Percentiles rank a stretch among this genome's conserved stretches.
Conservation (phyloP, 768 basidiomycete species). For the Roridomyces roridus region DNA sequence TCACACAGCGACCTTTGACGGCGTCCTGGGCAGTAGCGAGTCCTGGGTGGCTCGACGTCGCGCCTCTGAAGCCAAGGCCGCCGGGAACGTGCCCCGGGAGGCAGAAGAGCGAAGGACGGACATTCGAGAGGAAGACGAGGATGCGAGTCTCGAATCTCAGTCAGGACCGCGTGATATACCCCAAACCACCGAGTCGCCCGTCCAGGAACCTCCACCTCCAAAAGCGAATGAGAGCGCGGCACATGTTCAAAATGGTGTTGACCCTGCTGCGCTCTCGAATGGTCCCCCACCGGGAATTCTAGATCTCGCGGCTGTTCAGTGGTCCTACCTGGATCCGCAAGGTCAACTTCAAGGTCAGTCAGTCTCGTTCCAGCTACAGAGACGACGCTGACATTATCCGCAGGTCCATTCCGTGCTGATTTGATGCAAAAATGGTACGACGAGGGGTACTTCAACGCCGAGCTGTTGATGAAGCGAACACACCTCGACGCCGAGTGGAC, state of each 20-base stretch:
- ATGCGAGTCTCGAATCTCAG: conserved; percentile 17
- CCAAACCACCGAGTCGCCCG: conserved; percentile 9
- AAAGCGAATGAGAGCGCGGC: conserved; percentile 7
- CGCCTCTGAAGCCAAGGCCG: conserved; percentile 61
- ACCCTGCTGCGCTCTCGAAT: conserved; percentile 23
- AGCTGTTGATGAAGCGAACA: conserved; percentile 86
- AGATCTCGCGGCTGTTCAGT: conserved; percentile 72
- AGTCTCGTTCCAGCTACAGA: not conserved
- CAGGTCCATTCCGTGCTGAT: conserved; percentile 89
- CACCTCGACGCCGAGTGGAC: conserved; percentile 72
- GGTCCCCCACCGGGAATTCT: conserved; percentile 52
- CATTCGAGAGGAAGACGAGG: conserved; percentile 62
- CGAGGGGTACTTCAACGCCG: conserved; percentile 84
- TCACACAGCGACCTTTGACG: conserved; percentile 70
- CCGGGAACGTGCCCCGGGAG: conserved; percentile 43
- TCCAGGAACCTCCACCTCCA: conserved; percentile 6
- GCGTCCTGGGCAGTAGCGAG: conserved; percentile 70
- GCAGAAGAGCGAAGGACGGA: conserved; percentile 48
- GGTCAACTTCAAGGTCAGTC: conserved; percentile 87
- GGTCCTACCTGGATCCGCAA: conserved; percentile 93
- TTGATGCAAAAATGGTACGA: conserved; percentile 96
- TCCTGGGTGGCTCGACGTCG: conserved; percentile 73
- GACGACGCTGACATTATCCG: not conserved
- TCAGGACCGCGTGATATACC: not conserved
- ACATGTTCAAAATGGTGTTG: conserved; percentile 20